Evolutionary conservation across 768 basidiomycete species (phyloP).

Genomic region (Trametes villosa): DNA sequence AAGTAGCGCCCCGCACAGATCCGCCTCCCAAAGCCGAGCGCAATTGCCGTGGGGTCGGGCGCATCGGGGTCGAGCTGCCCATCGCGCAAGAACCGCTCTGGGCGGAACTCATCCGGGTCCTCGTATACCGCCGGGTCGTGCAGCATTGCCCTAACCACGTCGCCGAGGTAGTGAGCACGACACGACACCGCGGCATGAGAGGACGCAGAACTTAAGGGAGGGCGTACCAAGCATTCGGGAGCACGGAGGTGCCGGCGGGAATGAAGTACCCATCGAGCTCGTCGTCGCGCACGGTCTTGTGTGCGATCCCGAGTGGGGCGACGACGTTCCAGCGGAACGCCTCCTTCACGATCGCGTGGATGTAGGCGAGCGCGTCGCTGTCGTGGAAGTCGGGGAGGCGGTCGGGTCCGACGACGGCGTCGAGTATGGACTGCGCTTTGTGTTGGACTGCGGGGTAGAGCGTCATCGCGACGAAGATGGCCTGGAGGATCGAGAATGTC

Average conservation of each 20-base stretch:
- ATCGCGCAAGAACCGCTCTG: constrained; percentile 29
- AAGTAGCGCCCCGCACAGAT: constrained; percentile 16
- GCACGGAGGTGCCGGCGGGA: constrained; percentile 32
- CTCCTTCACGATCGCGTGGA: constrained; percentile 55
- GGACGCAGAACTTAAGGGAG: too few species aligned
- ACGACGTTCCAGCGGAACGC: constrained; percentile 55
- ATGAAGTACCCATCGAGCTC: constrained; percentile 16
- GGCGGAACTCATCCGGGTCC: too few species aligned
- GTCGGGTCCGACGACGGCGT: neutral
- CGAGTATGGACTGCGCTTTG: neutral
- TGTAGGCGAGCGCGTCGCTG: constrained; percentile 29
- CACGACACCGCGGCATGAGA: too few species aligned
- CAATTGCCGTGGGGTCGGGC: neutral
- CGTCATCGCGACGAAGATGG: constrained; percentile 1
- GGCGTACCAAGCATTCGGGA: constrained; percentile 21
- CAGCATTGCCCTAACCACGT: constrained; percentile 29
- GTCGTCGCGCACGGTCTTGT: constrained; percentile 11
- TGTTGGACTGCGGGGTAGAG: constrained; percentile 6
- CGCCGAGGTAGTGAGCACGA: too few species aligned
- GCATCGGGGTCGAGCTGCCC: neutral
- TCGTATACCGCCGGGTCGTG: constrained; percentile 28
- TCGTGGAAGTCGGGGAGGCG: constrained; percentile 35
- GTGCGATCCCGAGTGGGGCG: constrained; percentile 37
- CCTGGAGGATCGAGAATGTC: neutral
- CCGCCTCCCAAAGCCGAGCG: constrained; percentile 8